phyloP scores from a whole-genome alignment of 331 rosid genomes.

The Ulmus americana region DNA sequence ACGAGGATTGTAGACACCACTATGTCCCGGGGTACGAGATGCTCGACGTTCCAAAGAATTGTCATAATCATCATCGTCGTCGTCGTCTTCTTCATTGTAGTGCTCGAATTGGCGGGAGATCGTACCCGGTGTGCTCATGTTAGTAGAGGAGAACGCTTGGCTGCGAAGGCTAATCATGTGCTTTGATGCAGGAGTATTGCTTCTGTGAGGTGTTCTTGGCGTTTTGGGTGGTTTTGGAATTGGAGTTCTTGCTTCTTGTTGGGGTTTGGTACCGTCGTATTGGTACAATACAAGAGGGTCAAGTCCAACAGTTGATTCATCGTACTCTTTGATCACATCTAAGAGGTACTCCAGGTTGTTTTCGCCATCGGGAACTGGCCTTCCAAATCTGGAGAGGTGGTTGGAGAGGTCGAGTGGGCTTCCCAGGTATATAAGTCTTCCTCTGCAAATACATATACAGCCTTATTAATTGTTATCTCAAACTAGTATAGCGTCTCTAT shows the following conservation, averaged over 20 bases:
- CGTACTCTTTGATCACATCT: slow-evolving; percentile 75
- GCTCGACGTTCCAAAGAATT: slow-evolving; percentile 64
- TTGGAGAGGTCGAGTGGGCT: slow-evolving; percentile 48
- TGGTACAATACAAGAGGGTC: slow-evolving; percentile 70
- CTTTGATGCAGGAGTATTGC: slow-evolving; percentile 39
- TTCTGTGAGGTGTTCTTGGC: slow-evolving; percentile 36
- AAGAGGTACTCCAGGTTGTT: slow-evolving; percentile 65
- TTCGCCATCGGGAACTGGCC: slow-evolving; percentile 77
- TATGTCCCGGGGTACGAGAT: slow-evolving; percentile 36
- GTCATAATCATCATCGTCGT: slow-evolving; percentile 52
- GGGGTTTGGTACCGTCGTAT: slow-evolving; percentile 59
- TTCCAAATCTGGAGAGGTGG: slow-evolving; percentile 68
- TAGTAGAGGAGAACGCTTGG: slow-evolving; percentile 43
- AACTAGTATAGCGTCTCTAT: too few species aligned
- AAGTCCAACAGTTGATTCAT: slow-evolving; percentile 69
- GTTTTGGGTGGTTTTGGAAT: slow-evolving; percentile 39
- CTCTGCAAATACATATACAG: slow-evolving; percentile 41
- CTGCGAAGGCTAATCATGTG: slow-evolving; percentile 50
- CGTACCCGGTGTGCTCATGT: slow-evolving; percentile 34
- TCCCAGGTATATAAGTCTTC: slow-evolving; percentile 70
- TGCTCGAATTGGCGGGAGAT: slow-evolving; percentile 28
- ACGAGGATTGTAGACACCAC: slow-evolving; percentile 51
- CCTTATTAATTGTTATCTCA: too few species aligned
- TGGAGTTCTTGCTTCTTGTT: slow-evolving; percentile 49
- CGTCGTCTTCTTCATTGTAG: slow-evolving; percentile 27